phyloP scores from a whole-genome alignment of 2,329 filamentous ascomycete genomes.

The Neobulgaria alba region DNA sequence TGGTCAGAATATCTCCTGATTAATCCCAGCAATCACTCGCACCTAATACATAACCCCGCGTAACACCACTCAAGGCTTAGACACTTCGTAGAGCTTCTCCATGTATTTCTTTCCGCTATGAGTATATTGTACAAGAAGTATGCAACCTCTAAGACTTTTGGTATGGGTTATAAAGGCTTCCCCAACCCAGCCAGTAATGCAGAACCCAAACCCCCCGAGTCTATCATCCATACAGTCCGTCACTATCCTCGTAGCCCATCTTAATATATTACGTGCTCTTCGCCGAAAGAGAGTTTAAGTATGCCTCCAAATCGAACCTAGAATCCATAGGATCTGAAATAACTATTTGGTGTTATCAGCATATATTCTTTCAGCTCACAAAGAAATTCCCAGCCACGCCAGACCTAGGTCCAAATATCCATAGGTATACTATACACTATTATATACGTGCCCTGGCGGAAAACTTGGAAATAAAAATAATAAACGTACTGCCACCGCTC shows the following conservation, averaged over 20 bases:
- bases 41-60: too few species aligned
- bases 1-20: too few species aligned
- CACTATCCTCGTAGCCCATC: conserved; percentile 2
- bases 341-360: conserved; percentile 47
- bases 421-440: too few species aligned
- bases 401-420: too few species aligned
- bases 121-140: conserved; percentile 32
- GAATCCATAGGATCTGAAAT: conserved; percentile 72
- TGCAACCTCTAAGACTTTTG: conserved; percentile 30
- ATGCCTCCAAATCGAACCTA: conserved; percentile 89
- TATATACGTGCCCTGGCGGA: too few species aligned
- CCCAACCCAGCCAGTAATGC: conserved; percentile 15
- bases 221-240: conserved; percentile 21
- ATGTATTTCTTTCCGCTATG: conserved; percentile 24
- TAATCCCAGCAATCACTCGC: too few species aligned
- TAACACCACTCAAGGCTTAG: too few species aligned
- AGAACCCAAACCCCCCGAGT: conserved; percentile 18
- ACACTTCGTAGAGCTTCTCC: conserved; percentile 3
- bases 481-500: conserved; percentile 32
- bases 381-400: too few species aligned
- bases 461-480: too few species aligned
- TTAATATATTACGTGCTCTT: conserved; percentile 28
- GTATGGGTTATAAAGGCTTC: conserved; percentile 22
- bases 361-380: too few species aligned
- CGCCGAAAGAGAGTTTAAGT: conserved; percentile 54